A percentile compares a stretch with the other conserved stretches of the same genome.
Conservation (phyloP, 2,329 filamentous ascomycete genomes). For the Aspergillus persii region DNA sequence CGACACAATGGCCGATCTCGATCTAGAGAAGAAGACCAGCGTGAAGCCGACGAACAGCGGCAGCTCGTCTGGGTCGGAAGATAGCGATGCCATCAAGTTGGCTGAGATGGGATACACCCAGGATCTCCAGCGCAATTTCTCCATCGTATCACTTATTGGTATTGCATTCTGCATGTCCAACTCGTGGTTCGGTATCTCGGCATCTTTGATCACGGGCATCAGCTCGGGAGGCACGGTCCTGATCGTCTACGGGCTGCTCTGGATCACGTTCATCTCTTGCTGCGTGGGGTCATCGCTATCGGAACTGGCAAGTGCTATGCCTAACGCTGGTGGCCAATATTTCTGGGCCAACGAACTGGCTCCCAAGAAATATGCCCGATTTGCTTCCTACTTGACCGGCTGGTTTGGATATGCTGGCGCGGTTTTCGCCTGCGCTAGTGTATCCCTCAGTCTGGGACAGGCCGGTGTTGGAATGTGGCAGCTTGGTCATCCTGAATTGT, state of each 20-base stretch:
- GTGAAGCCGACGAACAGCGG: conserved; percentile 13
- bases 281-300: conserved; percentile 48
- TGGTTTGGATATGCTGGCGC: conserved; percentile 56
- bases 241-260: conserved; percentile 51
- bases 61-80: conserved; percentile 14
- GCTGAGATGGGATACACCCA: conserved; percentile 50
- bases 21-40: conserved; percentile 21
- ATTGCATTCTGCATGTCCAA: conserved; percentile 53
- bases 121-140: conserved; percentile 47
- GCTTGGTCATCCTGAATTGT: conserved; percentile 53
- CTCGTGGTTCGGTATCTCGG: conserved; percentile 53
- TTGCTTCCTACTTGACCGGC: conserved; percentile 49
- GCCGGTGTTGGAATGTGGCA: conserved; percentile 54
- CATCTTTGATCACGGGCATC: conserved; percentile 50
- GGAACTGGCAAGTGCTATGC: conserved; percentile 50
- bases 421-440: conserved; percentile 55
- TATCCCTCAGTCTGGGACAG: conserved; percentile 49
- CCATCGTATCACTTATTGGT: conserved; percentile 49
- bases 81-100: conserved; percentile 44
- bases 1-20: conserved; percentile 17
- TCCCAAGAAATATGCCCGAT: conserved; percentile 45
- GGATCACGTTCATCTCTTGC: conserved; percentile 45
- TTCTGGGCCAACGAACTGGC: conserved; percentile 52
- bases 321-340: conserved; percentile 53
- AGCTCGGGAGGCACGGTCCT: conserved; percentile 50